phyloP scores from a whole-genome alignment of 805 yeast species.

The Wickerhamiella brachini region DNA sequence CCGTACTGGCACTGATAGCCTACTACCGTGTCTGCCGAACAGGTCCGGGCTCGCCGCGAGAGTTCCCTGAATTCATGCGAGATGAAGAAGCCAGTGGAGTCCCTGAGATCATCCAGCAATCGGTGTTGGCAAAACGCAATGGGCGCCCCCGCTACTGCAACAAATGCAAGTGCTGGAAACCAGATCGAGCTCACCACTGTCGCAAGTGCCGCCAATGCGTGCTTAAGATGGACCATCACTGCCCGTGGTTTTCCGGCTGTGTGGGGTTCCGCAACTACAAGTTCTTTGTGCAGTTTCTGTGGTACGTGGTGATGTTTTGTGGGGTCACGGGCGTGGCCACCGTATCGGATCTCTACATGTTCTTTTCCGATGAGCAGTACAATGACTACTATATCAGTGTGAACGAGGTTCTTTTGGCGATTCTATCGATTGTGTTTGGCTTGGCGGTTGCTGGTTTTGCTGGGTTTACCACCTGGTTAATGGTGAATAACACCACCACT shows the following conservation, averaged over 20 bases:
- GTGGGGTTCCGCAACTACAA: conserved; percentile 75
- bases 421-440: conserved; percentile 39
- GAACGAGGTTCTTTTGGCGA: conserved; percentile 44
- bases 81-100: conserved; percentile 19
- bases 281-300: conserved; percentile 59
- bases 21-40: conserved; percentile 18
- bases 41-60: conserved; percentile 26
- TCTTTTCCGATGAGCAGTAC: conserved; percentile 12
- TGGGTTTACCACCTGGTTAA: conserved; percentile 34
- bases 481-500: conserved; percentile 59
- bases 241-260: conserved; percentile 87
- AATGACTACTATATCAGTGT: conserved; percentile 35
- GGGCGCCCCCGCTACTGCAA: conserved; percentile 29
- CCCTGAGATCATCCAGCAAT: conserved; percentile 18
- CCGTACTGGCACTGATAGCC: conserved; percentile 15
- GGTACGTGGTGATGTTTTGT: conserved; percentile 32
- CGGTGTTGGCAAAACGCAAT: conserved; percentile 28
- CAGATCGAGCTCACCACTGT: conserved; percentile 33
- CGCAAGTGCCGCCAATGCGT: conserved; percentile 27
- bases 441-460: conserved; percentile 47
- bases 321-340: conserved; percentile 3
- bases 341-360: conserved; percentile 9
- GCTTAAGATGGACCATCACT: conserved; percentile 49
- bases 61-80: conserved; percentile 12
- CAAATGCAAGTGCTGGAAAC: conserved; percentile 31